Evolutionary conservation across 805 yeast genomes (phyloP).

Genomic region (Diddensiella transvaalensis): DNA sequence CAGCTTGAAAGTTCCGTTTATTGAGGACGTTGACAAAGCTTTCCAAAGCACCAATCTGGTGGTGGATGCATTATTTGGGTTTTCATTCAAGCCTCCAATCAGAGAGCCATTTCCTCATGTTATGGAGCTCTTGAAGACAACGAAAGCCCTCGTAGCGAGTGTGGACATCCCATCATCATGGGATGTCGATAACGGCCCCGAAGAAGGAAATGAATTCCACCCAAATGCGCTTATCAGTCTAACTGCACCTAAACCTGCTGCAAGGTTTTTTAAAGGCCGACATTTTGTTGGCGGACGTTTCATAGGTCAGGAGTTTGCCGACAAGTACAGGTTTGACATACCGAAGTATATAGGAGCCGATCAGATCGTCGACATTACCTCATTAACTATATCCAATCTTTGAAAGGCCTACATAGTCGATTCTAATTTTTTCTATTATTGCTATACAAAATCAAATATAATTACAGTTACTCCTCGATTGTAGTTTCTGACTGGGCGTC

Average conservation of each 20-base stretch:
- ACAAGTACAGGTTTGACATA: constrained; percentile 65
- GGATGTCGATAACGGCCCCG: constrained; percentile 90
- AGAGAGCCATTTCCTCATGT: constrained; percentile 67
- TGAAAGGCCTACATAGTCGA: not conserved
- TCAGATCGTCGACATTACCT: constrained; percentile 43
- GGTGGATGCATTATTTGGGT: constrained; percentile 88
- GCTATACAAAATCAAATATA: not conserved
- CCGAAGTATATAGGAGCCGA: constrained; percentile 57
- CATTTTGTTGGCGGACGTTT: constrained; percentile 94
- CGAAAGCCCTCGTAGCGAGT: constrained; percentile 59
- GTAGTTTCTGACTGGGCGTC: not conserved
- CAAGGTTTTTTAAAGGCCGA: constrained; percentile 46
- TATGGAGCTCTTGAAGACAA: constrained; percentile 39
- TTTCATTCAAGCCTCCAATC: constrained; percentile 86
- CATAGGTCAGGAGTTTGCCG: constrained; percentile 61
- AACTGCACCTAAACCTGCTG: constrained; percentile 93
- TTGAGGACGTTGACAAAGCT: constrained; percentile 38
- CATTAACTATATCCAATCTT: not conserved
- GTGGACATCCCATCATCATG: constrained; percentile 96
- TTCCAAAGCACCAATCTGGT: constrained; percentile 44
- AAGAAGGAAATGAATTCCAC: constrained; percentile 40
- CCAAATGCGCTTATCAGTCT: constrained; percentile 75
- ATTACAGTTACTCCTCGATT: not conserved
- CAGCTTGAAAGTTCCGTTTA: constrained; percentile 57
- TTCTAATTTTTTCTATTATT: not conserved